Evolutionary conservation across 2,329 filamentous ascomycete species (phyloP), one percentile per base, ranked within the genome.

Genomic region (Colletotrichum higginsianum): DNA sequence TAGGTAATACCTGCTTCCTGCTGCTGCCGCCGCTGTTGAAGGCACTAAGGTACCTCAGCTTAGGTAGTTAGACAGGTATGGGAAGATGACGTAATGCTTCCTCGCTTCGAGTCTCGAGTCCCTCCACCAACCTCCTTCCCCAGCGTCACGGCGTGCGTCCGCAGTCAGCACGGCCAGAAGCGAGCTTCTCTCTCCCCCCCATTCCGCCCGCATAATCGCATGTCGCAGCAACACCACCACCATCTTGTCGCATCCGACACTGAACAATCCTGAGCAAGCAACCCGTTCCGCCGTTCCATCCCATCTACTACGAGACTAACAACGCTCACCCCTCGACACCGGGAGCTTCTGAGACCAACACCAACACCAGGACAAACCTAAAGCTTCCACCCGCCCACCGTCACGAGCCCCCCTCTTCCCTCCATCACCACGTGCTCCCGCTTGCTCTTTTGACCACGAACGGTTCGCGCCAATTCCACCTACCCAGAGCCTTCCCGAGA

Each of bases 351-450:
- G 65, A 68, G 66, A 72, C 70, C 61, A 40, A 15, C 42, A 16
- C 26, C 46, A 5, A 62, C 13, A 21, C 53, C 53, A 16, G 40
- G 35, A 16, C 26, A 49, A 70, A 70, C 68, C 57, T 52, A 62
- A 67, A 62, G 68, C 64, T 68, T 71, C 16, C 60, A 55, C 42
- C 26, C 58, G 53, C 40, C 58, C 69, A 35, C 52, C 65, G 57
- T 72, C 70, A 72, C 70, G 67, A 72, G 70, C 52, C 61, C 60
- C 21, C 9, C n/a, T 44, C 12, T 13, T 18, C 8, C 47, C 52
- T 18, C 16, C 50, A 4, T n/a, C 40, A 38, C 67, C 70, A 61
- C 70, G 70, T 72, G 66, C 70, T 71, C 65, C 53, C 50, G 49
- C 55, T 35, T 35, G 8, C 30, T 66, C 35, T 46, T 13, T 58